Conservation (phyloP, 495 filamentous ascomycete species). For the Penicillium cosmopolitanum region DNA sequence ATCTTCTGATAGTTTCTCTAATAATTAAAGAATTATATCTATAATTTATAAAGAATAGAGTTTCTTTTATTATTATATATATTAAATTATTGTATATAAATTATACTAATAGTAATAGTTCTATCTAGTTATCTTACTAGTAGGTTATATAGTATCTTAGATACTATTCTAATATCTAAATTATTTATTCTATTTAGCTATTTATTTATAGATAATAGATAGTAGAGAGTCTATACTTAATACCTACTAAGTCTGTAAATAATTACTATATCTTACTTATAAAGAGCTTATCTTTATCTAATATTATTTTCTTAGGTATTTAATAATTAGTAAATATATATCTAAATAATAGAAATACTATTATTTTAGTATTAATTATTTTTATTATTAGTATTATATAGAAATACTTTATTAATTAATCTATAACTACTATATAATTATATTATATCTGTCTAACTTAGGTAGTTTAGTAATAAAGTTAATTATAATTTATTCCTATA, state of each 20-base stretch:
- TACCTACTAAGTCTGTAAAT: background rate
- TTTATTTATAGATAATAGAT: slow-evolving; percentile 34
- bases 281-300: no score
- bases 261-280: no score
- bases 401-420: no score
- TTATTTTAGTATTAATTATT: background rate
- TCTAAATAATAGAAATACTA: background rate
- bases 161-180: slow-evolving; percentile 24
- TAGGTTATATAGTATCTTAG: slow-evolving; percentile 30
- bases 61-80: background rate
- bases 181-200: slow-evolving; percentile 31
- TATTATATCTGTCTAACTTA: slow-evolving; percentile 7
- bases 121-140: slow-evolving; percentile 32
- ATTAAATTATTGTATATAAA: slow-evolving; percentile 29
- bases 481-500: slow-evolving; percentile 25
- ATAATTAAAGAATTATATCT: slow-evolving; percentile 7
- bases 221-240: slow-evolving; percentile 20
- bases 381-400: background rate
- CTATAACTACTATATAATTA: slow-evolving; percentile 10
- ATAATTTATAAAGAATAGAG: no score
- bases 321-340: no score
- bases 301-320: no score
- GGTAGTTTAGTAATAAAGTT: slow-evolving; percentile 25
- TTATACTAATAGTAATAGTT: slow-evolving; percentile 26
- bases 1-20: background rate